Percentiles rank a stretch among this genome's conserved stretches.
phyloP scores from a whole-genome alignment of 768 basidiomycete genomes.

The Serendipita sp. region DNA sequence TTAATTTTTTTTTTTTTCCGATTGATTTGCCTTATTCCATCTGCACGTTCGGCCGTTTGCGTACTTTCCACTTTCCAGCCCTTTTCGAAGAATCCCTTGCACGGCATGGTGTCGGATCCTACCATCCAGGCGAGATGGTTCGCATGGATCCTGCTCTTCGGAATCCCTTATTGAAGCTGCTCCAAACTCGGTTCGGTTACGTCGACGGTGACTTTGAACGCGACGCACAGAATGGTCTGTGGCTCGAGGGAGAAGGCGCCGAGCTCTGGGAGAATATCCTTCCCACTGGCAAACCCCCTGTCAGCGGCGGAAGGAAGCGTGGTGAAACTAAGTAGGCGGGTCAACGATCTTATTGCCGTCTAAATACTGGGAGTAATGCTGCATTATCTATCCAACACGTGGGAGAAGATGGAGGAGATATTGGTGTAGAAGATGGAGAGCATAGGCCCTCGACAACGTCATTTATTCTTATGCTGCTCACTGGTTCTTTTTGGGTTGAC shows the following conservation, averaged over 20 bases:
- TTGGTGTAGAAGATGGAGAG: not conserved
- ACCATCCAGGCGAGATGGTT: conserved; percentile 68
- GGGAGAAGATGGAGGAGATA: no score
- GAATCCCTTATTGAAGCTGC: conserved; percentile 58
- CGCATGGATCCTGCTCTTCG: conserved; percentile 80
- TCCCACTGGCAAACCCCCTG: conserved; percentile 4
- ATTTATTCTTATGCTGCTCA: not conserved
- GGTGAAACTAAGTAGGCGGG: not conserved
- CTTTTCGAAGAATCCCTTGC: conserved; percentile 75
- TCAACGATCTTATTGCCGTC: no score
- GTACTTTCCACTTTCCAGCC: conserved; percentile 16
- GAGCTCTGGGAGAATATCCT: conserved; percentile 10
- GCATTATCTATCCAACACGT: no score
- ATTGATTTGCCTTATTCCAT: not conserved
- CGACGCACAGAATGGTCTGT: conserved; percentile 43
- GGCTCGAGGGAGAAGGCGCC: conserved; percentile 53
- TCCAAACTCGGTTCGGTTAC: conserved; percentile 60
- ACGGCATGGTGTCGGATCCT: conserved; percentile 65
- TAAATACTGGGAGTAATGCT: not conserved
- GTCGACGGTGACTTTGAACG: conserved; percentile 77
- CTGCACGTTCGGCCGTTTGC: not conserved
- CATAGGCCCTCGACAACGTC: not conserved
- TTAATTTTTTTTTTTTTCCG: not conserved
- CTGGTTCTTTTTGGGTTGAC: not conserved
- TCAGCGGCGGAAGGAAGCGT: conserved; percentile 3